Conservation (phyloP, 75 land plant species). For the Ceratopteris richardii region DNA sequence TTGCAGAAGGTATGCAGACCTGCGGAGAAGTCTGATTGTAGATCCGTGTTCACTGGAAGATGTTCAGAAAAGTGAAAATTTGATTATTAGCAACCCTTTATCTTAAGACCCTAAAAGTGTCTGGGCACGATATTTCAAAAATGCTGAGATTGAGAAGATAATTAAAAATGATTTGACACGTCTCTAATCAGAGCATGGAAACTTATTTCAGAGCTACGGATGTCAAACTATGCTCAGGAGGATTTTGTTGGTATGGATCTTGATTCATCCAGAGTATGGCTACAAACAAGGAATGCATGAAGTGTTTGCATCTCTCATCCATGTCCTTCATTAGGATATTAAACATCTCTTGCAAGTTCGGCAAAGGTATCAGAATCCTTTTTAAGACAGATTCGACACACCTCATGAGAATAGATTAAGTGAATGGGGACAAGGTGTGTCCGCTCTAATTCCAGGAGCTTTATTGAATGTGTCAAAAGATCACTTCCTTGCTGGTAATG, state of each 20-base stretch:
- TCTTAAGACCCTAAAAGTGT: too few species aligned
- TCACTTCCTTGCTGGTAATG: too few species aligned
- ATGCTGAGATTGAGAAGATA: conserved; percentile 79
- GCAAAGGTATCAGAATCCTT: conserved; percentile 45
- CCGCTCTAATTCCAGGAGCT: too few species aligned
- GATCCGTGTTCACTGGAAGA: too few species aligned
- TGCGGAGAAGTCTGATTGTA: too few species aligned
- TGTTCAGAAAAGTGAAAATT: too few species aligned
- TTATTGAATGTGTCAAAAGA: too few species aligned
- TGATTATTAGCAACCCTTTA: too few species aligned
- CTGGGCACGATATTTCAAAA: conserved; percentile 82
- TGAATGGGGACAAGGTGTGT: too few species aligned
- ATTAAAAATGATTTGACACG: conserved; percentile 79
- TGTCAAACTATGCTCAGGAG: conserved; percentile 84
- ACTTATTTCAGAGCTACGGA: conserved; percentile 67
- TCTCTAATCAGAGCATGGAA: conserved; percentile 74
- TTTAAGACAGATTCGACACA: conserved; percentile 70
- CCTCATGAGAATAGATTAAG: too few species aligned
- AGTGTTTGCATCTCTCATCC: conserved; percentile 78
- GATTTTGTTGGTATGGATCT: conserved; percentile 69
- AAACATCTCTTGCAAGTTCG: conserved; percentile 49
- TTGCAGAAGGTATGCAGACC: too few species aligned
- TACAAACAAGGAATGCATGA: conserved; percentile 98
- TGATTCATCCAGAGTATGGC: conserved; percentile 60
- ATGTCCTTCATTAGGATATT: conserved; percentile 75